Evolutionary conservation across 2,329 filamentous ascomycete species (phyloP).

Genomic region (Penicillium sclerotiorum): DNA sequence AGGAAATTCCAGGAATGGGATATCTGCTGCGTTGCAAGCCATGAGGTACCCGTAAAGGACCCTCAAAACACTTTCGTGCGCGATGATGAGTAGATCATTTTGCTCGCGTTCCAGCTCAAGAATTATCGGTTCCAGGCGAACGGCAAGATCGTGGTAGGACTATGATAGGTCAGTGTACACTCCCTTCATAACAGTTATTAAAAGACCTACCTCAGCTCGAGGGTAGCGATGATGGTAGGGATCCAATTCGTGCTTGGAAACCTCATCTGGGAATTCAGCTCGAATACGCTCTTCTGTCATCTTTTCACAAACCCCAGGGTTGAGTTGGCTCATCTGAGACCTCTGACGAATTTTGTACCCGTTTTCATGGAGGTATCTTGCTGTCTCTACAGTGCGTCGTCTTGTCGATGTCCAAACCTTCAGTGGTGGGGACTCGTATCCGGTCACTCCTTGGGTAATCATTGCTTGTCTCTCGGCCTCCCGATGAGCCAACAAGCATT

Average conservation of each 20-base stretch:
- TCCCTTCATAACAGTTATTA: background rate
- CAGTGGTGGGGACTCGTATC: constrained; percentile 73
- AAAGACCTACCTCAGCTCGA: constrained; percentile 73
- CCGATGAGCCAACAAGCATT: constrained; percentile 78
- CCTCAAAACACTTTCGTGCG: constrained; percentile 94
- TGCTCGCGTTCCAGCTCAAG: constrained; percentile 95
- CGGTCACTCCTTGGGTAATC: constrained; percentile 68
- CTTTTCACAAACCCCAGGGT: constrained; percentile 93
- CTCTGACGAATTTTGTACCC: constrained; percentile 88
- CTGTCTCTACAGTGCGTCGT: constrained; percentile 85
- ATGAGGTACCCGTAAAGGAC: constrained; percentile 97
- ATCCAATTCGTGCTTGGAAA: constrained; percentile 88
- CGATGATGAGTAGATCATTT: constrained; percentile 96
- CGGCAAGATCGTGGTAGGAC: constrained; percentile 98
- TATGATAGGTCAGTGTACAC: constrained; percentile 39
- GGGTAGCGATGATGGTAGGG: constrained; percentile 98
- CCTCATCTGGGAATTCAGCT: constrained; percentile 82
- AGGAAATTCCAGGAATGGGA: constrained; percentile 89
- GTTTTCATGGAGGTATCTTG: constrained; percentile 73
- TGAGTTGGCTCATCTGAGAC: constrained; percentile 95
- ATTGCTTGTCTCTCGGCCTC: constrained; percentile 74
- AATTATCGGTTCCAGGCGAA: constrained; percentile 95
- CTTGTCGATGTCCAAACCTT: constrained; percentile 95
- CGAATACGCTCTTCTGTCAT: constrained; percentile 83
- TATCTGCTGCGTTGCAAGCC: constrained; percentile 95